Base-by-base conservation (phyloP, 805 yeast genomes). In the Cyberlindnera subsufficiens region DNA sequence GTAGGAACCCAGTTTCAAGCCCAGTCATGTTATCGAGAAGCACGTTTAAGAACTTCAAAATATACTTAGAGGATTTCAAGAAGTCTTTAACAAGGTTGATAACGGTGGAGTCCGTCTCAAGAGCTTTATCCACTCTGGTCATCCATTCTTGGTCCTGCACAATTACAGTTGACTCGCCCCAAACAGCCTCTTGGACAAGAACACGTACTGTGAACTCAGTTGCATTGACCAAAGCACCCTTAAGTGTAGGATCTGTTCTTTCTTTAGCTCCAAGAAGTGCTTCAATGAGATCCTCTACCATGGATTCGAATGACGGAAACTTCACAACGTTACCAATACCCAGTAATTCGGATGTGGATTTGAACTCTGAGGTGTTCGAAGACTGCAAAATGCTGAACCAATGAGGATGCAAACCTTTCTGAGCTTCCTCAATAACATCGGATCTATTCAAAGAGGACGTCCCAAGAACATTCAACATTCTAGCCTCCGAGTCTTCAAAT, bases 381-480 rank as follows among this genome's bases (percentile, higher is more conserved):
- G 82, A 67, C 40, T 66, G 72, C 30, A 69, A 61, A 4, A 82
- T 63, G 37, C 73, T 74, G 57, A 80, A 85, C 87, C 90, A 83
- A 59, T 84, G 77, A 0, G 96, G 96, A 59, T 88, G 80, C 25
- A 91, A 64, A 0, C 97, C 97, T 48, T 77, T 78, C 5, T 59
- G 61, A 0, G 96, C 83, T 58, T 88, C 96, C 54, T 88, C 95
- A 3, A 82, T 67, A 0, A 86, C 78, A 51, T 87, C 96, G 2
- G 86, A 70, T 43, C 82, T 71, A 50, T 85, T 85, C 2, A 58
- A 60, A 11, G 71, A 55, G 17, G 75, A 64, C 5, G 86, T 61
- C 13, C 89, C 96, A 37, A 82, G 59, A 16, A 89, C 60, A 55
- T 88, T 81, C 32, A 87, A 64, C 37, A 76, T 53, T 45, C 96